Evolutionary conservation across 768 basidiomycete species (phyloP), one percentile per base, ranked within the genome.

Genomic region (Rhodosporidiobolus odoratus): DNA sequence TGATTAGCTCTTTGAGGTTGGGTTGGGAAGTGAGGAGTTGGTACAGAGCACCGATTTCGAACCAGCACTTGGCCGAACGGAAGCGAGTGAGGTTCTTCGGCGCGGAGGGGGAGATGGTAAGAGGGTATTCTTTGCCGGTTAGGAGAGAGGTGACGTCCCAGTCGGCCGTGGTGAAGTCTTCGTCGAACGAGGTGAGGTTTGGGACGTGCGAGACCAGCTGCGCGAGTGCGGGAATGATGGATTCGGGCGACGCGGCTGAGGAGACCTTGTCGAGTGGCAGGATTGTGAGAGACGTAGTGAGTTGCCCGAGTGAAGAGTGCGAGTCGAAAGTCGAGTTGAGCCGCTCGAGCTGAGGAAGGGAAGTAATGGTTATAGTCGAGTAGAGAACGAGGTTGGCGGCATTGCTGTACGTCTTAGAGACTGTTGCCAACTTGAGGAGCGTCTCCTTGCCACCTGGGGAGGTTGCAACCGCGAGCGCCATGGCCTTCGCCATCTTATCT

Each of bases 1-100:
- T n/a, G 27, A 27, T 41, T 35, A 66, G n/a, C 4, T 43, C 27
- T 16, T 35, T 7, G 48, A 71, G 57, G 1, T n/a, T 0, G 15
- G 61, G 54, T 57, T 67, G 65, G 16, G 47, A 15, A 9, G 23
- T 7, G 19, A 66, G 9, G 12, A 67, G 48, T 10, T 52, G 35
- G 50, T 41, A 2, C 10, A 71, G 15, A 0, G 70, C 70, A 13
- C 65, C 56, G n/a, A 71, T 47, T 50, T 71, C 70, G 54, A 54
- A 71, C 70, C 70, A 67, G n/a, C 25, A 30, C 8, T 50, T 23
- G 4, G 41, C 47, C 19, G 57, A 59, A n/a, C 37, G 38, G 61
- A 66, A 58, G 38, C 5, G 4, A n/a, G 17, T 7, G 41, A 65
- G 37, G 7, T 19, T 19, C 19, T 7, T 21, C 21, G 61, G 21